These are phyloP conservation scores for Parafenestella ontariensis DNA, from an alignment of 2,329 filamentous ascomycete species.

Conservation along the genomic window DNA sequence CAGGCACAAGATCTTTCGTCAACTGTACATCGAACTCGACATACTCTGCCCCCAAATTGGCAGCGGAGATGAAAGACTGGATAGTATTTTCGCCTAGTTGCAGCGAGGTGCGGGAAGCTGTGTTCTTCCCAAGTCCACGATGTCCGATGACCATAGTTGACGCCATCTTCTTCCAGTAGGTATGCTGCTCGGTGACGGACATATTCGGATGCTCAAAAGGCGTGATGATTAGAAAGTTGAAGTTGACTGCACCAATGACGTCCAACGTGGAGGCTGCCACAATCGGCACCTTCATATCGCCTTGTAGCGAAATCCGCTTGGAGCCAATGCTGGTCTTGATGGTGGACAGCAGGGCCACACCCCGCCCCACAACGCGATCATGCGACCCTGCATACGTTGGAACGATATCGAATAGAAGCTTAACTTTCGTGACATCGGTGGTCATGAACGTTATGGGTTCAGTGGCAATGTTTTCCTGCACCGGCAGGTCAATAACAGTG, in stretches of 20 bases:
- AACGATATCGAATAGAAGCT: constrained; percentile 91
- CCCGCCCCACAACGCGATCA: constrained; percentile 86
- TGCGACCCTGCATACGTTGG: constrained; percentile 87
- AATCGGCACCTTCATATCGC: constrained; percentile 90
- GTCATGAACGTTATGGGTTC: constrained; percentile 92
- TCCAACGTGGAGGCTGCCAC: constrained; percentile 82
- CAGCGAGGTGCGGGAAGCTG: constrained; percentile 80
- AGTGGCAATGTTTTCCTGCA: constrained; percentile 91
- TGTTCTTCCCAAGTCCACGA: constrained; percentile 84
- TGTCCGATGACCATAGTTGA: constrained; percentile 84
- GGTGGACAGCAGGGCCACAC: constrained; percentile 84
- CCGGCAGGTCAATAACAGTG: constrained; percentile 87
- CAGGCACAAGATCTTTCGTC: constrained; percentile 97
- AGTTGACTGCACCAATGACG: constrained; percentile 92
- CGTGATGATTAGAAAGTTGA: constrained; percentile 95
- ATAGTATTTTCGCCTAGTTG: constrained; percentile 97
- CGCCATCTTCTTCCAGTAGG: constrained; percentile 93
- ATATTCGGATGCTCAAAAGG: constrained; percentile 95
- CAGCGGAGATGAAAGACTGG: constrained; percentile 92
- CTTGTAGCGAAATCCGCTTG: constrained; percentile 89
- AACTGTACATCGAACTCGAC: constrained; percentile 88
- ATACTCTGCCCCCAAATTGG: constrained; percentile 82
- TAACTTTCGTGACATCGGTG: constrained; percentile 78
- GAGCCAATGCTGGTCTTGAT: constrained; percentile 83
- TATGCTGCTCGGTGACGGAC: constrained; percentile 87